Conservation (phyloP, 176 grass and related monocot genomes). For the Juncus inflexus region DNA sequence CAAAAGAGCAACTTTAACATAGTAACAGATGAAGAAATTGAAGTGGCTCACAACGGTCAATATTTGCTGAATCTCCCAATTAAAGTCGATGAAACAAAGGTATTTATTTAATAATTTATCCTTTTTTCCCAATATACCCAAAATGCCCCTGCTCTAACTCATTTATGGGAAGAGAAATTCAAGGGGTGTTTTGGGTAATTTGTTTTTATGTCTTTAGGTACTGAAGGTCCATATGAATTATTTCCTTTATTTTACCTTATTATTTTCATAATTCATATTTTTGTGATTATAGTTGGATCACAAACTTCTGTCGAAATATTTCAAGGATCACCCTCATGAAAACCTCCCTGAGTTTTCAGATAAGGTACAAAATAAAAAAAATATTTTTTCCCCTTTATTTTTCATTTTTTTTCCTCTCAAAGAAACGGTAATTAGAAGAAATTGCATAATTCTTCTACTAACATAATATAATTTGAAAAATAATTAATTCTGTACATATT, state of each 20-base stretch:
- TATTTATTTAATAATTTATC: slow-evolving; percentile 28
- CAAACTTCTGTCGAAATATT: slow-evolving; percentile 72
- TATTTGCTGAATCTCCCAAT: slow-evolving; percentile 95
- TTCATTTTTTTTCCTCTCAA: slow-evolving; percentile 1
- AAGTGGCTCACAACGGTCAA: slow-evolving; percentile 80
- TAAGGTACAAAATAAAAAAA: slow-evolving; percentile 44
- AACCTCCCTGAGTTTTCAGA: slow-evolving; percentile 82
- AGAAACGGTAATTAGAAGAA: not conserved
- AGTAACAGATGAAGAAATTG: slow-evolving; percentile 88
- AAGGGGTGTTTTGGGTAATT: not conserved
- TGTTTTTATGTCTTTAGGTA: not conserved
- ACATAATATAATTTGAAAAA: no score
- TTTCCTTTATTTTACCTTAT: not conserved
- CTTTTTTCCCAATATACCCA: not conserved
- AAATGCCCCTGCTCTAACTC: not conserved
- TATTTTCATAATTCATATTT: slow-evolving; percentile 14
- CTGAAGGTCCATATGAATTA: not conserved
- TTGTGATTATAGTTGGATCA: slow-evolving; percentile 63
- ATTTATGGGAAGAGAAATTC: no score
- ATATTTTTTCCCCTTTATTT: slow-evolving; percentile 6
- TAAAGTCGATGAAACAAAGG: slow-evolving; percentile 96
- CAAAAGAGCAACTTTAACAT: slow-evolving; percentile 97
- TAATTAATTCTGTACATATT: no score
- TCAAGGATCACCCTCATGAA: slow-evolving; percentile 81
- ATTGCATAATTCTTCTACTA: no score